Evolutionary conservation across 495 filamentous ascomycete species (phyloP).

Genomic region (Xylaria castorea): DNA sequence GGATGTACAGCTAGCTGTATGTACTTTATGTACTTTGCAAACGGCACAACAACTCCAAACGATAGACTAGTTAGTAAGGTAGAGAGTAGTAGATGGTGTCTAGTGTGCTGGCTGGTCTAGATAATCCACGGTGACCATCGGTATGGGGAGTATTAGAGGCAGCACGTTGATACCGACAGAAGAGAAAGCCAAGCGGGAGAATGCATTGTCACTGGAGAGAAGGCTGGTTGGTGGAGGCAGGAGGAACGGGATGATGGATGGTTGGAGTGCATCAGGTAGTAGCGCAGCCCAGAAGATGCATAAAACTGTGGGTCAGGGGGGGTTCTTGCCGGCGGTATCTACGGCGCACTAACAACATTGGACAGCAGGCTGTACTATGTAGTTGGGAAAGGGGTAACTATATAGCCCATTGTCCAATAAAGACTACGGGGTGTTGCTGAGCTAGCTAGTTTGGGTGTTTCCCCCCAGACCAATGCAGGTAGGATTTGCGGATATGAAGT

Average conservation of each 20-base stretch:
- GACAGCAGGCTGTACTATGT: not conserved
- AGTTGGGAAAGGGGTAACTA: constrained; percentile 1
- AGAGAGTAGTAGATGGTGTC: constrained; percentile 3
- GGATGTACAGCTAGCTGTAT: constrained; percentile 7
- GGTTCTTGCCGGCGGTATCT: constrained; percentile 11
- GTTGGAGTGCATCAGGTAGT: constrained; percentile 15
- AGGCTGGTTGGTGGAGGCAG: constrained; percentile 25
- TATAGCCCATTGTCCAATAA: not conserved
- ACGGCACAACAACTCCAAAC: constrained; percentile 9
- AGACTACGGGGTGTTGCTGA: not conserved
- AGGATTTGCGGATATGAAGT: too few species aligned
- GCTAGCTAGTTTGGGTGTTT: not conserved
- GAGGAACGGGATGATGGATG: constrained; percentile 19
- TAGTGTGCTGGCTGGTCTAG: not conserved
- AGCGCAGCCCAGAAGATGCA: constrained; percentile 17
- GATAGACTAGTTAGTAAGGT: constrained; percentile 16
- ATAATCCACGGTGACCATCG: constrained; percentile 10
- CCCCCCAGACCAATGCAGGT: too few species aligned
- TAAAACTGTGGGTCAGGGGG: constrained; percentile 20
- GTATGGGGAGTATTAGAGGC: constrained; percentile 14
- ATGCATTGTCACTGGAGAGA: constrained; percentile 11
- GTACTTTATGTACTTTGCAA: constrained; percentile 21
- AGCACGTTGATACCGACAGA: constrained; percentile 14
- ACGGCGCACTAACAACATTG: constrained; percentile 2
- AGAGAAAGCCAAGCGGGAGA: constrained; percentile 21